Evolutionary conservation across 108 stramenopile genomes (phyloP).

Genomic region (Skeletonema menzelii): DNA sequence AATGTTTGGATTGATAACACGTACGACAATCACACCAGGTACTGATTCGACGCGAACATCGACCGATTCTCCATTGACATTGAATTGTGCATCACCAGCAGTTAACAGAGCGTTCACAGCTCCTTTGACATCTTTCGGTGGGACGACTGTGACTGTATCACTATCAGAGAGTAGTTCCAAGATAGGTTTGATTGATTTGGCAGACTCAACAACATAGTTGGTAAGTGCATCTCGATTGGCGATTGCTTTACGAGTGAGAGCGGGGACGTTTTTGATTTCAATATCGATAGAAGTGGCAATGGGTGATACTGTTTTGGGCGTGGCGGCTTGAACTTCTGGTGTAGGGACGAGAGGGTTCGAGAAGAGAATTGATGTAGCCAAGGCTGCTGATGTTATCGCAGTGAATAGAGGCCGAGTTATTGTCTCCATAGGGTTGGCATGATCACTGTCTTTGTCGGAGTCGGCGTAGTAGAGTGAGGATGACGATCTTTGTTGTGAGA

Average conservation of each 20-base stretch:
- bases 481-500: neutral
- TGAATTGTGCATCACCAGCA: conserved; percentile 30
- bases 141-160: conserved; percentile 27
- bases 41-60: conserved; percentile 41
- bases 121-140: conserved; percentile 34
- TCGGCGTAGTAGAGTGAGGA: neutral
- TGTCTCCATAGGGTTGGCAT: neutral
- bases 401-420: conserved; percentile 13
- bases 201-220: conserved; percentile 29
- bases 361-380: conserved; percentile 32
- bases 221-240: conserved; percentile 29
- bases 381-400: conserved; percentile 7
- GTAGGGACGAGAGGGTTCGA: conserved; percentile 16
- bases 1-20: conserved; percentile 35
- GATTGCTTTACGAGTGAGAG: conserved; percentile 36
- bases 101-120: conserved; percentile 21
- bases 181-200: conserved; percentile 33
- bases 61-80: conserved; percentile 21
- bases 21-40: conserved; percentile 31
- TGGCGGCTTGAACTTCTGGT: conserved; percentile 2
- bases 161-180: conserved; percentile 29
- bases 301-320: neutral
- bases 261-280: conserved; percentile 21
- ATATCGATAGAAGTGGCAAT: conserved; percentile 36
- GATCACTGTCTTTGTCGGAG: neutral